Base-by-base conservation (phyloP, 352 stramenopile species). In the Phytophthora parvispora region DNA sequence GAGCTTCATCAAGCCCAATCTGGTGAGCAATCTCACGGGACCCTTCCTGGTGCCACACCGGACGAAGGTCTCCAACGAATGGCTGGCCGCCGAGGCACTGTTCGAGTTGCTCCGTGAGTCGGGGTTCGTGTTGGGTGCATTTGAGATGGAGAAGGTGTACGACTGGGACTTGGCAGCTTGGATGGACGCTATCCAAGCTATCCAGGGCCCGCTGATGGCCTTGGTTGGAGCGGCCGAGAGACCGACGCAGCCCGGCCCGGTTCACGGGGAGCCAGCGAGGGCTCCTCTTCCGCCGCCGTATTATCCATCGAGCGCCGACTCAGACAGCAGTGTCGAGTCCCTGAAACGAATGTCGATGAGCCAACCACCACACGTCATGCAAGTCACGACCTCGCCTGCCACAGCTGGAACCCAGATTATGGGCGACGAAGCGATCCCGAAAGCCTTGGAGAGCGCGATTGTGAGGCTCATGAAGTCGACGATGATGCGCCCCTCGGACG, bases 101-200 rank as follows among this genome's bases (percentile, higher is more conserved):
- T 66, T 66, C 49, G 13, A 15, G 3, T 22, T 59, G 6, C n/a
- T 66, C 1, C 43, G 32, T 4, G 43, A 59, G 0, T 15, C 59
- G 2, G 49, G 48, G 0, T 59, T 48, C 48, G 48, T 48, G 12
- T 20, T 66, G 27, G 48, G 59, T 13, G 27, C 27, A 2, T 66
- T 66, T n/a, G 49, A 66, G 45, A 57, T 64, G 57, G 57, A 64
- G 43, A 45, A 31, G 47, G 31, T 64, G 13, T 64, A 31, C 45
- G 59, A 66, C 32, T 56, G 59, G 59, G 59, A 59, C 25, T 10
- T 60, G 1, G 25, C 5, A 18, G 20, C 25, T 6, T 66, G 59
- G 59, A 58, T 36, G 36, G 2, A 45, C 4, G 27, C 38, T 34
- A 52, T 60, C 28, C 6, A 8, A 0, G 31, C 5, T 0, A 9